Evolutionary conservation across 805 yeast species (phyloP), one percentile per base, ranked within the genome.

Genomic region (Saccharomycopsis fibuligera): DNA sequence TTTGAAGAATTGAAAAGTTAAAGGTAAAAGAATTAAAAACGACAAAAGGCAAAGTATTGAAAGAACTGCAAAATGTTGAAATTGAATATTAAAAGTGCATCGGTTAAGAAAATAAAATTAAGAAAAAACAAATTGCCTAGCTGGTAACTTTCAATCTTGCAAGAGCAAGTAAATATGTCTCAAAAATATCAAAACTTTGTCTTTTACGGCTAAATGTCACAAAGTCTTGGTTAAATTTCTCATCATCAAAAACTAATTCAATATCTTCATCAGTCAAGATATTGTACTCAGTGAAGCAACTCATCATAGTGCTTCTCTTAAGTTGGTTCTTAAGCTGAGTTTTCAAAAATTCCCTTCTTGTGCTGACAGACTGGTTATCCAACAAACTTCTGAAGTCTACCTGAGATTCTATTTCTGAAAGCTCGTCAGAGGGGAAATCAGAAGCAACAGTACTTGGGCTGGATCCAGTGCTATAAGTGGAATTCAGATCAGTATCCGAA

Each of bases 131-230:
- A n/a, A n/a, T n/a, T n/a, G n/a, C n/a, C n/a, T n/a, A n/a, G n/a
- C n/a, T n/a, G 31, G 8, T 31, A 12, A 51, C 48, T 23, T 49
- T 40, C 48, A 52, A 23, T 25, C 42, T 47, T 12, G 55, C 48
- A 33, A 49, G 43, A 9, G 55, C 55, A 47, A 52, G 31, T 47
- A 52, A 30, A 38, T 52, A 52, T n/a, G 55, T 52, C 25, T 49
- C 55, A 39, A 52, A 52, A 38, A 52, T 49, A 19, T 49, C 55
- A 30, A 52, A 52, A 38, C 53, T 48, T 31, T 49, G 45, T 45
- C 55, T 45, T 30, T 49, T 49, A 4, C 53, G 24, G 17, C 33
- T 41, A 36, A 52, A 52, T 9, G 50, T 49, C 22, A 49, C 43
- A 21, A 45, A 45, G 14, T 49, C 55, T 29, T 45, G 51, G 23